A percentile compares a stretch with the other conserved stretches of the same genome.
Evolutionary conservation across 176 grass and related monocot species (phyloP).

Genomic region (Aegilops speltoides): DNA sequence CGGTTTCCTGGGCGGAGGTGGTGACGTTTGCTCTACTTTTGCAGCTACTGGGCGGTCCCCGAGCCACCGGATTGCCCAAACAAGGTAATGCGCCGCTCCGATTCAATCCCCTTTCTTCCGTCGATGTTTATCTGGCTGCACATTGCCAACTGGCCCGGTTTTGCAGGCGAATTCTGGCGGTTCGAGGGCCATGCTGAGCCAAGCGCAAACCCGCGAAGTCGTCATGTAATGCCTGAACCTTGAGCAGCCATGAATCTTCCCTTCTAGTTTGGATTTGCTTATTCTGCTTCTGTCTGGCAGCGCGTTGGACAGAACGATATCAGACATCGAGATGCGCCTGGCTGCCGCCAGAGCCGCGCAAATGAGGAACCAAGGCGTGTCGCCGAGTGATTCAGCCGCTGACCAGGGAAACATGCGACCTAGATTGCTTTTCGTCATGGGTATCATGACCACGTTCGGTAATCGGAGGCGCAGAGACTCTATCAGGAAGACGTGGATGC

Average conservation of each 20-base stretch:
- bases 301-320: constrained; percentile 63
- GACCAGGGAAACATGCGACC: constrained; percentile 23
- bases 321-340: constrained; percentile 61
- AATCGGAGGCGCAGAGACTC: constrained; percentile 53
- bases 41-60: constrained; percentile 52
- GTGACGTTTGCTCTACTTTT: constrained; percentile 5
- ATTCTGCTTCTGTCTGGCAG: constrained; percentile 4
- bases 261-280: not conserved
- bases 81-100: constrained; percentile 17
- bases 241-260: not conserved
- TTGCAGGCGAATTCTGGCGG: constrained; percentile 32
- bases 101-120: not conserved
- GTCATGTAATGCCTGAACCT: constrained; percentile 40
- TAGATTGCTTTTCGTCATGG: constrained; percentile 62
- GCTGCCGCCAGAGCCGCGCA: constrained; percentile 54
- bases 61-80: constrained; percentile 40
- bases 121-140: not conserved
- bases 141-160: constrained; percentile 3
- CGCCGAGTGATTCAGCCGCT: constrained; percentile 35
- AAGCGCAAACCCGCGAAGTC: constrained; percentile 53
- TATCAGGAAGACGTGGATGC: constrained; percentile 64
- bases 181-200: constrained; percentile 22
- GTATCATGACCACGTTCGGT: constrained; percentile 52
- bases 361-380: constrained; percentile 40
- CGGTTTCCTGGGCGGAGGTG: constrained; percentile 1